Evolutionary conservation across 495 filamentous ascomycete genomes (phyloP).

Genomic region (Pseudevernia furfuracea): DNA sequence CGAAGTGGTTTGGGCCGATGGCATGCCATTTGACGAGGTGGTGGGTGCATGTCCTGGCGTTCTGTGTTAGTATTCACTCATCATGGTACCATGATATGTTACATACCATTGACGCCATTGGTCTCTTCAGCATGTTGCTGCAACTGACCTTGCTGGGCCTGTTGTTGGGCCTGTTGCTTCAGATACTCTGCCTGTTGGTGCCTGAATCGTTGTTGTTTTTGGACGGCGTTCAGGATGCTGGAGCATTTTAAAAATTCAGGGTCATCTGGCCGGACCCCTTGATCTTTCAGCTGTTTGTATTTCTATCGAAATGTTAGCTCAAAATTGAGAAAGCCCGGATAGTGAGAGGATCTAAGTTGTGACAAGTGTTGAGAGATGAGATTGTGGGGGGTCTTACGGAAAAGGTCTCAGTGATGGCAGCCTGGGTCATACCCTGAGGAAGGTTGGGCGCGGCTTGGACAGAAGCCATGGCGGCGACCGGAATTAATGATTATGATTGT

Average conservation of each 20-base stretch:
- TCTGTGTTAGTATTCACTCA: background rate
- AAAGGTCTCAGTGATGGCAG: conserved; percentile 55
- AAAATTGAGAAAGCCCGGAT: background rate
- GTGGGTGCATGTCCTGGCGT: conserved; percentile 24
- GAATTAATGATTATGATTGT: conserved; percentile 6
- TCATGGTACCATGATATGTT: background rate
- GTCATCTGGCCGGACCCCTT: conserved; percentile 64
- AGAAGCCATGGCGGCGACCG: conserved; percentile 55
- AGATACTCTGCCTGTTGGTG: conserved; percentile 36
- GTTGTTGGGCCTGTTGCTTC: conserved; percentile 38
- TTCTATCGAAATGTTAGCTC: conserved; percentile 45
- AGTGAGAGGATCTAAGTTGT: background rate
- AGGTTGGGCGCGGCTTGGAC: conserved; percentile 61
- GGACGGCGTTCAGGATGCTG: conserved; percentile 55
- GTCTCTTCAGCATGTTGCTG: conserved; percentile 35
- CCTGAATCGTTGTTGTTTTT: conserved; percentile 50
- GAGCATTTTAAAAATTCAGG: conserved; percentile 73
- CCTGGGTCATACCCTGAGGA: conserved; percentile 54
- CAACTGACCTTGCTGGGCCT: conserved; percentile 40
- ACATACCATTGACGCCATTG: conserved; percentile 47
- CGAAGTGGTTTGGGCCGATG: conserved; percentile 33
- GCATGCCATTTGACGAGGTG: conserved; percentile 30
- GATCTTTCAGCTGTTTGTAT: conserved; percentile 71
- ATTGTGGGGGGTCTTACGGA: conserved; percentile 40
- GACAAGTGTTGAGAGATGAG: conserved; percentile 2